Evolutionary conservation across 2,329 filamentous ascomycete species (phyloP).

Genomic region (Phialophora tarda): DNA sequence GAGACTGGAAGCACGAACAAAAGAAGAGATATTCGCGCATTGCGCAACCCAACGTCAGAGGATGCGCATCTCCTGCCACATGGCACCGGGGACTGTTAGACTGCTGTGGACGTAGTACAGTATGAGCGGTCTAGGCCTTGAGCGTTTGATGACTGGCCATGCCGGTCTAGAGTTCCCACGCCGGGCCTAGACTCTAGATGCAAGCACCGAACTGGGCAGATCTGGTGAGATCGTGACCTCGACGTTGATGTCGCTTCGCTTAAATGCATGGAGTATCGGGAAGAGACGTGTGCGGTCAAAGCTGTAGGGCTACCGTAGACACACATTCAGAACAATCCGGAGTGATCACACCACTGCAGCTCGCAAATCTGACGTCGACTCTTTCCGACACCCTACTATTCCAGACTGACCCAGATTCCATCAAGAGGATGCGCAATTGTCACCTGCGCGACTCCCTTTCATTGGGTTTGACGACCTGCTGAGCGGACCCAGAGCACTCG

Average conservation of each 20-base stretch:
- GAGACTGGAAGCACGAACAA: neutral
- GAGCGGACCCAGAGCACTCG: neutral
- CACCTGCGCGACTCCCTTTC: neutral
- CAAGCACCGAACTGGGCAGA: neutral
- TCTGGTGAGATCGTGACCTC: neutral
- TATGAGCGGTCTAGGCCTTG: neutral
- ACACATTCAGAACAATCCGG: neutral
- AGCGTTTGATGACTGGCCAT: conserved; percentile 1
- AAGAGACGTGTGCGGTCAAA: neutral
- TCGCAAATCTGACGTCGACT: neutral
- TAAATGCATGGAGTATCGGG: neutral
- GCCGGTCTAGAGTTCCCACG: neutral
- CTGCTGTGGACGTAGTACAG: neutral
- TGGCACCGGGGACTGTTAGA: neutral
- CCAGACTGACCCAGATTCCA: neutral
- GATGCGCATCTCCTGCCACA: neutral
- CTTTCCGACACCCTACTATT: neutral
- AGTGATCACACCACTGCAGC: neutral
- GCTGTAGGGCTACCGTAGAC: neutral
- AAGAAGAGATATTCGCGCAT: neutral
- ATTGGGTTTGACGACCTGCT: neutral
- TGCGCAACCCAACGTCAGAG: neutral
- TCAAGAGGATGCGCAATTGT: neutral
- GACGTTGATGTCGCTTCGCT: conserved; percentile 5
- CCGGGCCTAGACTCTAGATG: neutral